Evolutionary conservation across 1,284 basidiomycete species (phyloP).

Genomic region (Cutaneotrichosporon arboriforme): DNA sequence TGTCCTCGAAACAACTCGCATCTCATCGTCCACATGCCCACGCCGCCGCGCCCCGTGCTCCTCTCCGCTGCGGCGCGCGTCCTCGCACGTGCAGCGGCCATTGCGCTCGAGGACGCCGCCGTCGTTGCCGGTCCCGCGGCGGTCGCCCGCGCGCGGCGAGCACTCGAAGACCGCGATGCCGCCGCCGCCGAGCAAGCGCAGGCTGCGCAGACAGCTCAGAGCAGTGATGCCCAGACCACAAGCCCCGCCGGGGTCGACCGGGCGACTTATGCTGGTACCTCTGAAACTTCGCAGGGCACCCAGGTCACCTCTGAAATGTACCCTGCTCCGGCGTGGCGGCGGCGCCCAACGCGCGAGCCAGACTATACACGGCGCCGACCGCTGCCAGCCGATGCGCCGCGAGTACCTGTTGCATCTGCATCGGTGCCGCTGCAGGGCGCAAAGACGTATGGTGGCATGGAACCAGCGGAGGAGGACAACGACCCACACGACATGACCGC

Average conservation of each 20-base stretch:
- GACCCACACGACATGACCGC: conserved; percentile 4
- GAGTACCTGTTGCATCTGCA: background rate
- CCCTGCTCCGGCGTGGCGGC: background rate
- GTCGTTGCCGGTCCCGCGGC: conserved; percentile 3
- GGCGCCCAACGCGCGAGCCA: background rate
- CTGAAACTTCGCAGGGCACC: background rate
- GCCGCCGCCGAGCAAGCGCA: too few species aligned
- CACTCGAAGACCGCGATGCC: too few species aligned
- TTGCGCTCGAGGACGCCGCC: conserved; percentile 41
- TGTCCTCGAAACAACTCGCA: background rate
- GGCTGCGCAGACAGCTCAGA: too few species aligned
- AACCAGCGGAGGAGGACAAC: background rate
- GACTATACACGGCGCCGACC: background rate
- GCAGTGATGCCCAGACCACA: too few species aligned
- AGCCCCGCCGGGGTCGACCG: too few species aligned
- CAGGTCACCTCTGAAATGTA: conserved; percentile 1
- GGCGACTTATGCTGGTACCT: too few species aligned
- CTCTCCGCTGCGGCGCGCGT: conserved; percentile 33
- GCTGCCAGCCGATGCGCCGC: background rate
- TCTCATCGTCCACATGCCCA: background rate
- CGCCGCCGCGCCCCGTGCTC: conserved; percentile 1
- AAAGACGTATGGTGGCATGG: background rate
- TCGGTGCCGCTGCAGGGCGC: background rate
- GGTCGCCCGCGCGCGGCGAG: background rate
- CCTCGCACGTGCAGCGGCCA: conserved; percentile 35